Evolutionary conservation across 352 stramenopile species (phyloP), one percentile per base, ranked within the genome.

Genomic region (Phytophthora sp.): DNA sequence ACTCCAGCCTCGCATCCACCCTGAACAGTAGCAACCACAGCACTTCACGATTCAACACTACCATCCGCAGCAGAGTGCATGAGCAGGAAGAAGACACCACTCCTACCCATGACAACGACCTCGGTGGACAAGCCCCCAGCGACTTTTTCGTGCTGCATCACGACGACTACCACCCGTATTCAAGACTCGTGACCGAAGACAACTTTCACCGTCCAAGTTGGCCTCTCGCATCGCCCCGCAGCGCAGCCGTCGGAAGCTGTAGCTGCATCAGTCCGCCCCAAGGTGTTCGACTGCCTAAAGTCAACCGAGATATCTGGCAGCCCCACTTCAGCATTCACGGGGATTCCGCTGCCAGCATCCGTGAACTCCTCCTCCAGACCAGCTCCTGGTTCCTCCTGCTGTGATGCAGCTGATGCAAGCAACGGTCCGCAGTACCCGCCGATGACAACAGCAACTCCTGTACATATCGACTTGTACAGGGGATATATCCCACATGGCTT

Each of bases 1-100:
- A 51, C 26, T 72, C 46, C 24, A 76, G 62, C 32, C 42, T 72
- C 37, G 57, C 52, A 13, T 66, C 68, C 34, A 76, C 68, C 18
- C 34, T 63, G 26, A 66, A 66, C 44, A 76, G 56, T 48, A 73
- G 56, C 50, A 67, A 34, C 48, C 52, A 56, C 24, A 55, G 38
- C 23, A 71, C 10, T 7, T 52, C 45, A 21, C 50, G 34, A 21
- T 45, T 41, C 34, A 69, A 53, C 50, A 27, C 43, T 5, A 50
- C 62, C 41, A 27, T 64, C 38, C 32, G 34, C 23, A 46, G 34
- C 0, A 57, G 48, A 57, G 46, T 54, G 13, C 26, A 2, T 0
- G 23, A 56, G 38, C 20, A 72, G 31, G 60, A 50, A 43, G 50
- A 60, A 5, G 35, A 45, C 32, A 17, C 38, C 8, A 30, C 7